Evolutionary conservation across 345 rosid genomes (phyloP).

Genomic region (Eutrema heterophyllum): DNA sequence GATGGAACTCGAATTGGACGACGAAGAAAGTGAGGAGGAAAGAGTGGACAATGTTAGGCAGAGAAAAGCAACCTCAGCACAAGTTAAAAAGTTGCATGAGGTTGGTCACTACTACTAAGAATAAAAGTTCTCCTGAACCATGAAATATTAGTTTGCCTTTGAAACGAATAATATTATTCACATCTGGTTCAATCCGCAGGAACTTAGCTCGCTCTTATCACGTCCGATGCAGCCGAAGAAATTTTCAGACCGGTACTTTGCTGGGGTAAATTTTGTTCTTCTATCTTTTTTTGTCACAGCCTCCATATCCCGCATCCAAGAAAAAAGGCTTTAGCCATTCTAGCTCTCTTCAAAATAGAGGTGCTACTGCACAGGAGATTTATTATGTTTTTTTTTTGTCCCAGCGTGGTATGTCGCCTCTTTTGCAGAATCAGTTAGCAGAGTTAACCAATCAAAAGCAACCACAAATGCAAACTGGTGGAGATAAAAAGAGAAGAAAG

Average conservation of each 20-base stretch:
- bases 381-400: neutral
- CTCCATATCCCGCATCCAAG: neutral
- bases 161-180: neutral
- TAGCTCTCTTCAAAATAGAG: constrained; percentile 4
- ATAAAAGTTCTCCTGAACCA: neutral
- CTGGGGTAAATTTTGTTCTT: constrained; percentile 56
- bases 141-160: neutral
- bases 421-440: constrained; percentile 70
- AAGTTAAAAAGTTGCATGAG: constrained; percentile 64
- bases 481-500: constrained; percentile 50
- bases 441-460: constrained; percentile 52
- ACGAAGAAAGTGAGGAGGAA: constrained; percentile 86
- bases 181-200: constrained; percentile 46
- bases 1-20: constrained; percentile 61
- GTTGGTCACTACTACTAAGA: constrained; percentile 29
- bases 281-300: neutral
- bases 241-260: constrained; percentile 81
- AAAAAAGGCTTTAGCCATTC: neutral
- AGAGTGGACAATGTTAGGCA: constrained; percentile 56
- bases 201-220: constrained; percentile 60
- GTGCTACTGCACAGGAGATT: neutral
- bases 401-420: constrained; percentile 75
- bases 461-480: constrained; percentile 20
- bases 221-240: constrained; percentile 75
- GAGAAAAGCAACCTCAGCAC: constrained; percentile 53